phyloP scores from a whole-genome alignment of 441 rosid species.

The Brassica hybrid region DNA sequence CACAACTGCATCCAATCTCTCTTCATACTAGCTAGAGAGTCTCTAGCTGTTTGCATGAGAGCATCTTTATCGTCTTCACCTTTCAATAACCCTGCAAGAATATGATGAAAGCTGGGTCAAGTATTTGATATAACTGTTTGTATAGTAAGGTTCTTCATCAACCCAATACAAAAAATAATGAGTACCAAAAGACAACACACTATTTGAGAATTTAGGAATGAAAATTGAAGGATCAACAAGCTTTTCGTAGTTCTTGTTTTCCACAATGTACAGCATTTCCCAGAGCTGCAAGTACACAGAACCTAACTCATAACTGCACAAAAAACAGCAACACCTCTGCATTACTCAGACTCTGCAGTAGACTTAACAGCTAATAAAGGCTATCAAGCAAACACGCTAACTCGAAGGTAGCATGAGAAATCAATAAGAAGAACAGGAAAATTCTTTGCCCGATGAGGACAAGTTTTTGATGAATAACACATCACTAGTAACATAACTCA shows the following conservation, averaged over 20 bases:
- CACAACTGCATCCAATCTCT: constrained; percentile 96
- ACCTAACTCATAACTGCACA: background rate
- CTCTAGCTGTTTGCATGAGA: constrained; percentile 57
- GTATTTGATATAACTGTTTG: constrained; percentile 2
- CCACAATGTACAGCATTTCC: background rate
- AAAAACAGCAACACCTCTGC: background rate
- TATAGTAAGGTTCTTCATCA: background rate
- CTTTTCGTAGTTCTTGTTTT: constrained; percentile 51
- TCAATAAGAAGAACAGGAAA: background rate
- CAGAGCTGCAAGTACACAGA: background rate
- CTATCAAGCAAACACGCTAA: background rate
- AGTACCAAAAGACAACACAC: constrained; percentile 62
- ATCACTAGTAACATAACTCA: background rate
- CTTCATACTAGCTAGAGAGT: constrained; percentile 93
- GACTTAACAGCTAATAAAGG: background rate
- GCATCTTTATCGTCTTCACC: constrained; percentile 52
- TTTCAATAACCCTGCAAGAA: constrained; percentile 64
- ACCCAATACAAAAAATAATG: constrained; percentile 11
- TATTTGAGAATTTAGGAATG: constrained; percentile 72
- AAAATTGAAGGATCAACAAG: constrained; percentile 90
- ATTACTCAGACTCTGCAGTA: background rate
- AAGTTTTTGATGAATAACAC: background rate
- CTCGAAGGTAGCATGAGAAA: background rate
- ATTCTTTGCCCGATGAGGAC: background rate
- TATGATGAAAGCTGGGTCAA: constrained; percentile 4